Percentiles rank a stretch among this genome's conserved stretches.
phyloP scores from a whole-genome alignment of 148 eudicot genomes.

The Rhododendron simsii region DNA sequence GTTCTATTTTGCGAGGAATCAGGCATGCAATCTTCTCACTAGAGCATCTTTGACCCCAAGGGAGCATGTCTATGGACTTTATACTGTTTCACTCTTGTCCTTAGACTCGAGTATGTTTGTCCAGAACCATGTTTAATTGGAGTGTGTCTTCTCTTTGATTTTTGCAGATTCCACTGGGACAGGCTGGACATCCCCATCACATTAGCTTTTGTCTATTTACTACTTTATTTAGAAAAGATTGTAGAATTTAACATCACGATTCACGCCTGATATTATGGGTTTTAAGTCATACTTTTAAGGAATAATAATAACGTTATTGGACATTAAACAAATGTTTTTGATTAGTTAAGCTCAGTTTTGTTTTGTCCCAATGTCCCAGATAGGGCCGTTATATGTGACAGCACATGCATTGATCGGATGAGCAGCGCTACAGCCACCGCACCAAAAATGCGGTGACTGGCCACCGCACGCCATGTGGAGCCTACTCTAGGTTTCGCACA shows the following conservation, averaged over 20 bases:
- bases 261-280: not conserved
- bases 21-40: not conserved
- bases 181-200: not conserved
- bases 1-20: not conserved
- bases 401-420: not conserved
- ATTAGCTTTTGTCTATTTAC: not conserved
- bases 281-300: not conserved
- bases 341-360: not conserved
- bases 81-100: not conserved
- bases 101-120: not conserved
- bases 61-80: not conserved
- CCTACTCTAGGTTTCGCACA: too few relatives aligned
- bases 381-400: not conserved
- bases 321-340: not conserved
- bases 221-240: not conserved
- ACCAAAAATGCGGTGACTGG: too few relatives aligned
- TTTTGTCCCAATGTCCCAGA: too few relatives aligned
- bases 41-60: not conserved
- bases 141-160: not conserved
- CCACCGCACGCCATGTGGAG: too few relatives aligned
- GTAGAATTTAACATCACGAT: not conserved
- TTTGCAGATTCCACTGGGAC: not conserved
- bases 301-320: not conserved
- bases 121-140: not conserved
- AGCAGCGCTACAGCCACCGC: too few relatives aligned